Base-by-base conservation (phyloP, 2,329 filamentous ascomycete species). In the Fusarium sarcochroum region DNA sequence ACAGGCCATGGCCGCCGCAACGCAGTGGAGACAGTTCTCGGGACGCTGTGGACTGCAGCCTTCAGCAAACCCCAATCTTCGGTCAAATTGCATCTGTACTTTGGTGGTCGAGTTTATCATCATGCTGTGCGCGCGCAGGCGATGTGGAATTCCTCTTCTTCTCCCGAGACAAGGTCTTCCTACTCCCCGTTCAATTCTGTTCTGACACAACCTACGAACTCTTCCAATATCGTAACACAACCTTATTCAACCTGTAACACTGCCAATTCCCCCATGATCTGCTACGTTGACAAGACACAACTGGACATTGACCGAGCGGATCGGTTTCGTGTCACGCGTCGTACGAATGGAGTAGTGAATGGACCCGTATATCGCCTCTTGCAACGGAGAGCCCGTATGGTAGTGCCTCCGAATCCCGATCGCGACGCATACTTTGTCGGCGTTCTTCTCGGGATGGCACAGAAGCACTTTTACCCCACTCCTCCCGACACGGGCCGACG, bases 381-480 rank as follows among this genome's bases (percentile, higher is more conserved):
- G 56, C 72, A 77, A 32, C 73, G 85, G 15, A 81, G 85, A 3
- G 80, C 82, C 6, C 85, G 83, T 70, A 76, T 77, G 46, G 76
- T 88, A 5, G 58, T 83, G 5, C 87, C 87, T 0, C 72, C 76
- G 4, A 80, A 87, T 49, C 62, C 75, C 3, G 82, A 88, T 47
- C 82, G 86, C 47, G 87, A 89, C 69, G 78, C 84, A 1, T 83
- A 86, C 58, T 79, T 88, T 35, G 78, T 86, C 7, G 85, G 82
- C 21, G 80, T 84, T 41, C 83, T 89, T 58, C 69, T 89, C 13
- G 83, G 84, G 46, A 86, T 89, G 83, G 87, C 87, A 8, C 87
- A 89, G 69, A 79, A 81, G 9, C 81, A 85, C 46, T 86, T 86
- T 58, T 88, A 89, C 70, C 67, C 64, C 10, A 35, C 42, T 18